Conservation (phyloP, 176 grass and related monocot species). For the Hsuehochloa calcarea region DNA sequence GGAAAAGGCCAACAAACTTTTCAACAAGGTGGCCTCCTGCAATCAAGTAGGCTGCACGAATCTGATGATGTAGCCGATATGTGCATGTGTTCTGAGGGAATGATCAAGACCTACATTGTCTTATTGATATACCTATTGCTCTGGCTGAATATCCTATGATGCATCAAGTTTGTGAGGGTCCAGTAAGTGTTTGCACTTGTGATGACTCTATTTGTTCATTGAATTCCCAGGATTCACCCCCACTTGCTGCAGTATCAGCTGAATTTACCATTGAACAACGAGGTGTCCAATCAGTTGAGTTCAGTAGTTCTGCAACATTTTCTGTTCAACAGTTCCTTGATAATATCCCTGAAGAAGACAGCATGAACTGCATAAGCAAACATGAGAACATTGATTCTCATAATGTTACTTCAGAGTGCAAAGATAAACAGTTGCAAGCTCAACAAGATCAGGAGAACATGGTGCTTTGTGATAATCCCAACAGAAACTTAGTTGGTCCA, state of each 20-base stretch:
- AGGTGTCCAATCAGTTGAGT: constrained; percentile 24
- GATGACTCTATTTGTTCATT: constrained; percentile 34
- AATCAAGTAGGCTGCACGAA: constrained; percentile 25
- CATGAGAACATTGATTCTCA: neutral
- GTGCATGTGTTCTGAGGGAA: neutral
- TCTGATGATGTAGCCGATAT: constrained; percentile 3
- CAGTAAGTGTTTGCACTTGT: constrained; percentile 28
- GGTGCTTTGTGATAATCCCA: constrained; percentile 10
- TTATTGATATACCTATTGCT: constrained; percentile 49
- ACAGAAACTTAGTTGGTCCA: constrained; percentile 2
- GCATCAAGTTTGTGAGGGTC: constrained; percentile 49
- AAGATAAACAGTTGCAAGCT: constrained; percentile 35
- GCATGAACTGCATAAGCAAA: constrained; percentile 16
- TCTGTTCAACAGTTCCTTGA: constrained; percentile 32
- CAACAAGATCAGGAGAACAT: constrained; percentile 12
- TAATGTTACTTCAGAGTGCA: constrained; percentile 19
- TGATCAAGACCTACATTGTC: constrained; percentile 13
- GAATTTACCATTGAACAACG: constrained; percentile 10
- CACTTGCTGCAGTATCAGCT: constrained; percentile 12
- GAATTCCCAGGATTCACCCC: constrained; percentile 33
- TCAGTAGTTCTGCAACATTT: constrained; percentile 28
- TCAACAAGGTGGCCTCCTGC: constrained; percentile 9
- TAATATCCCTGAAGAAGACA: constrained; percentile 24
- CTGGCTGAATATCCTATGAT: constrained; percentile 65
- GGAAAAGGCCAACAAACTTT: neutral